Percentiles rank a stretch among this genome's conserved stretches.
phyloP scores from a whole-genome alignment of 352 stramenopile species.

The Pythium rishiriense region DNA sequence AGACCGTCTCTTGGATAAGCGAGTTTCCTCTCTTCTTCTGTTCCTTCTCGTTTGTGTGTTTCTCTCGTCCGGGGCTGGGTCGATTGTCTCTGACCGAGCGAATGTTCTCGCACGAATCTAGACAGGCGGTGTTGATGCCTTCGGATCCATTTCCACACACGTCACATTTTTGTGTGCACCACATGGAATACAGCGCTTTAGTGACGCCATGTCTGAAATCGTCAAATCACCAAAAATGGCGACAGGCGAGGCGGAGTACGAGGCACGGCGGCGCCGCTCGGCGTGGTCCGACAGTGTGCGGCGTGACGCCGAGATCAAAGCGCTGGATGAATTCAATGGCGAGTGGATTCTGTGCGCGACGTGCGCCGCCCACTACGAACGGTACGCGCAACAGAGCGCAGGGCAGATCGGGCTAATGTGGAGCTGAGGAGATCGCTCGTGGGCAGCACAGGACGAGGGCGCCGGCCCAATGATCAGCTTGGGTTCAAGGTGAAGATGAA shows the following conservation, averaged over 20 bases:
- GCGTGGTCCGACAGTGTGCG: constrained; percentile 58
- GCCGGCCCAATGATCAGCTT: constrained; percentile 60
- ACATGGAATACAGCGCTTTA: neutral
- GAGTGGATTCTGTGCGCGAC: constrained; percentile 71
- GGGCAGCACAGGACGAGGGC: constrained; percentile 44
- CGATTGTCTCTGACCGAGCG: constrained; percentile 14
- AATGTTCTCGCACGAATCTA: neutral
- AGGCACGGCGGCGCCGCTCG: constrained; percentile 47
- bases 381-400: constrained; percentile 20
- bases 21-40: constrained; percentile 11
- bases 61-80: constrained; percentile 11
- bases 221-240: neutral
- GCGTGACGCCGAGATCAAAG: constrained; percentile 49
- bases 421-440: neutral
- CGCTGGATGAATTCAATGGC: constrained; percentile 55
- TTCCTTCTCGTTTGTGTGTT: constrained; percentile 3
- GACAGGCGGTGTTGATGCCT: constrained; percentile 5
- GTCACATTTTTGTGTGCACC: constrained; percentile 6
- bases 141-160: constrained; percentile 11
- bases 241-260: constrained; percentile 24
- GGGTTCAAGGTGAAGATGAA: constrained; percentile 82
- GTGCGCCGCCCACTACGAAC: constrained; percentile 56
- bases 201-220: too few species aligned
- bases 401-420: too few species aligned
- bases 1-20: constrained; percentile 6